Evolutionary conservation across 2,329 filamentous ascomycete genomes (phyloP), one percentile per base, ranked within the genome.

Genomic region (Teratosphaeria nubilosa): DNA sequence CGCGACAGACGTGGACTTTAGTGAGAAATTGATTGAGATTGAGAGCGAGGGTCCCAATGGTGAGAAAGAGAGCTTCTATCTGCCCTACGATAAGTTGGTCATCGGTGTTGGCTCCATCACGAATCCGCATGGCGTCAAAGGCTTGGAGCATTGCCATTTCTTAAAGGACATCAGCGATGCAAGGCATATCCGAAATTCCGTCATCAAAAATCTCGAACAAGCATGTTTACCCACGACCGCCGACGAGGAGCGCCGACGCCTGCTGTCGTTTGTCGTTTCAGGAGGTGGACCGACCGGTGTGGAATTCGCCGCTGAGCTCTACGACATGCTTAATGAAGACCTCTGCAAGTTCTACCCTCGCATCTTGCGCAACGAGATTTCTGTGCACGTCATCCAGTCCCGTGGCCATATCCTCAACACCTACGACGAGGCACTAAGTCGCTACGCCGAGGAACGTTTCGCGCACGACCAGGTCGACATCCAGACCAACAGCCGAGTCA

Each of bases 71-170:
- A 80, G 84, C 48, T 99, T 97, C 76, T 99, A 99, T 71, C 81
- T 99, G 1, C 94, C 94, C 0, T 99, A 99, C 71, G 95, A 99
- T 72, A 99, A 99, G 76, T 80, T 99, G 53, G 87, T 99, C 30
- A 80, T 99, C 66, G 91, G 86, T 27, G 91, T 97, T 59, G 92
- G 92, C 34, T 96, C 91, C 22, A 85, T 87, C 20, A 95, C 91
- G 14, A 99, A 99, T 71, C 86, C 91, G 1, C 94, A 99, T 69
- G 95, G 95, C 52, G 95, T 99, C 58, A 91, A 94, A 71, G 94
- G 94, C 10, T 81, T 99, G 13, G 90, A 97, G 66, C 82, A 99
- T 71, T 96, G 91, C 74, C 86, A 91, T 73, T 96, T 96, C 76
- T 80, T 99, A 62, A 99, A 99, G 74, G 88, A 95, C 60, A 95